Evolutionary conservation across 768 basidiomycete genomes (phyloP).

Genomic region (Suillus placidus): DNA sequence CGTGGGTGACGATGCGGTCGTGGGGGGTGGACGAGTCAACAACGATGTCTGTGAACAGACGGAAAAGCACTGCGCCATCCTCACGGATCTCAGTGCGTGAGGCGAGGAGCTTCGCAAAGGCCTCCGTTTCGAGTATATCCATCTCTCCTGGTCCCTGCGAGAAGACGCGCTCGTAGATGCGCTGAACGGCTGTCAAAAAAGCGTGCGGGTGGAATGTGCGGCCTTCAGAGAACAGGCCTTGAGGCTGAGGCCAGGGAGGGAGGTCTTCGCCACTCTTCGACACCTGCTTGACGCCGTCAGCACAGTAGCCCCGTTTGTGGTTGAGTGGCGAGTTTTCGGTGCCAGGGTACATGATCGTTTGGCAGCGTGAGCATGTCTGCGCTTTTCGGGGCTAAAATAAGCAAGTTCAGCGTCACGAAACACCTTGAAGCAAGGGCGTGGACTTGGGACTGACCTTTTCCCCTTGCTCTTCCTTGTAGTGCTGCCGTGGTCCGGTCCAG

Average conservation of each 20-base stretch:
- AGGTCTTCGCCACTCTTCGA: not conserved
- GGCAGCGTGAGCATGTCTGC: conserved; percentile 6
- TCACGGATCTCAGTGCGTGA: not conserved
- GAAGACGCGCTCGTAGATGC: too few relatives aligned
- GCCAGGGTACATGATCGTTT: conserved; percentile 10
- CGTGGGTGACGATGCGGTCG: not conserved
- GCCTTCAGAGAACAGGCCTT: conserved; percentile 5
- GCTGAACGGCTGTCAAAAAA: not conserved
- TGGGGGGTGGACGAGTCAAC: not conserved
- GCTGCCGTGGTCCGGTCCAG: too few relatives aligned
- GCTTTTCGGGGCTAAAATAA: conserved; percentile 1
- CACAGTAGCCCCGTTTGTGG: conserved; percentile 9
- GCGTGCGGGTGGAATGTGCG: not conserved
- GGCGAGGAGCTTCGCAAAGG: not conserved
- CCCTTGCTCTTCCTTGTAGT: not conserved
- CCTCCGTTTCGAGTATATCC: not conserved
- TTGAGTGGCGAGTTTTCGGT: conserved; percentile 7
- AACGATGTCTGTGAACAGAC: not conserved
- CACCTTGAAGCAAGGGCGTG: conserved; percentile 3
- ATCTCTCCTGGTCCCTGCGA: not conserved
- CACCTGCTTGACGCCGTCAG: conserved; percentile 2
- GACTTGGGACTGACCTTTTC: conserved; percentile 6
- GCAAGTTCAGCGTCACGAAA: conserved; percentile 7
- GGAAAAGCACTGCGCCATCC: conserved; percentile 1
- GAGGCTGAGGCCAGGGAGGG: conserved; percentile 14